phyloP scores from a whole-genome alignment of 495 filamentous ascomycete genomes.

The Thermothielavioides terrestris region DNA sequence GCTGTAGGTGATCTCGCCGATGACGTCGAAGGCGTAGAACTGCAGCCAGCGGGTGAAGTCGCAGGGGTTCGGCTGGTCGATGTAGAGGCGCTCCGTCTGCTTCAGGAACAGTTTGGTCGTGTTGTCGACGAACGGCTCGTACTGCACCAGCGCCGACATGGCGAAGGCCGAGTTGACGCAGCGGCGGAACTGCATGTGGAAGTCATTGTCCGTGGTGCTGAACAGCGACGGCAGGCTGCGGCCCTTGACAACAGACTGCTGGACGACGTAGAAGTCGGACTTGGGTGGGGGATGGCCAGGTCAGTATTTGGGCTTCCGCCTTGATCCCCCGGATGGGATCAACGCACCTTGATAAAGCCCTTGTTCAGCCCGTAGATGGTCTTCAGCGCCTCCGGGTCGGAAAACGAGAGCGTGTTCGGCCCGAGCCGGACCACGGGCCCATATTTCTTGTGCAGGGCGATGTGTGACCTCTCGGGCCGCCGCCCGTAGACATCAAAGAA shows the following conservation, averaged over 20 bases:
- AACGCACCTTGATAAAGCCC: constrained; percentile 62
- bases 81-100: constrained; percentile 55
- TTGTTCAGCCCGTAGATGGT: constrained; percentile 76
- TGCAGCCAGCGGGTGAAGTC: constrained; percentile 68
- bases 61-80: constrained; percentile 41
- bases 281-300: no score
- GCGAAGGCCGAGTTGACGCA: constrained; percentile 66
- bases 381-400: constrained; percentile 58
- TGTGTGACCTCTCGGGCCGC: constrained; percentile 56
- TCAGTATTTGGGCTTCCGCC: constrained; percentile 16
- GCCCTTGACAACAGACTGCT: constrained; percentile 56
- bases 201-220: constrained; percentile 64
- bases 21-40: constrained; percentile 74
- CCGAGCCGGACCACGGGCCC: constrained; percentile 64
- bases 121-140: constrained; percentile 65
- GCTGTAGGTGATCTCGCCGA: constrained; percentile 58
- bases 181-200: constrained; percentile 61
- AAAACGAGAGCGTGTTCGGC: constrained; percentile 58
- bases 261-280: constrained; percentile 66
- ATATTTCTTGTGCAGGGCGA: constrained; percentile 58
- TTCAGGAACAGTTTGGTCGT: constrained; percentile 55
- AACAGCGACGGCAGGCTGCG: constrained; percentile 64
- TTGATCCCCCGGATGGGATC: constrained; percentile 3
- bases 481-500: constrained; percentile 55
- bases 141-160: constrained; percentile 61